Conservation (phyloP, 2,329 filamentous ascomycete genomes). For the Fusarium goolgardi region DNA sequence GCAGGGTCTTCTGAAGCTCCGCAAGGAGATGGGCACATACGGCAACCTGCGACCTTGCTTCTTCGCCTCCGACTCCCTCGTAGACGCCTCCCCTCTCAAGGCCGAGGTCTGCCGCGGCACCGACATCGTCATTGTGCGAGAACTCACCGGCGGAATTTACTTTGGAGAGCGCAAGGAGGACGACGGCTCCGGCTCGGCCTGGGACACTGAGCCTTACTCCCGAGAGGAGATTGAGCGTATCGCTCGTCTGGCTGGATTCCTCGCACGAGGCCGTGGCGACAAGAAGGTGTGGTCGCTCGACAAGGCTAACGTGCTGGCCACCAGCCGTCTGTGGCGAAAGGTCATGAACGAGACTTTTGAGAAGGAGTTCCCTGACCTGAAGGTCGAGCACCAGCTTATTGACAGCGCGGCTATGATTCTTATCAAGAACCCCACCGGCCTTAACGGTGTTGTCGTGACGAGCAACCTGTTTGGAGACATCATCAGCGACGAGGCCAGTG, state of each 20-base stretch:
- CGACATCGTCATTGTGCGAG: slow-evolving; percentile 92
- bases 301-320: slow-evolving; percentile 97
- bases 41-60: slow-evolving; percentile 96
- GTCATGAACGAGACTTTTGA: slow-evolving; percentile 86
- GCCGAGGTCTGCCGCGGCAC: slow-evolving; percentile 85
- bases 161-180: slow-evolving; percentile 84
- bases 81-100: slow-evolving; percentile 88
- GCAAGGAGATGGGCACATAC: slow-evolving; percentile 93
- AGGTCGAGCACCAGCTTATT: slow-evolving; percentile 89
- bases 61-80: slow-evolving; percentile 88
- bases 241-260: slow-evolving; percentile 80
- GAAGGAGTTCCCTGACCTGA: slow-evolving; percentile 88
- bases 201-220: slow-evolving; percentile 90
- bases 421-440: slow-evolving; percentile 88
- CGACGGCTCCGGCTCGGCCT: slow-evolving; percentile 77
- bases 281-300: slow-evolving; percentile 85
- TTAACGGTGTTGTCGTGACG: slow-evolving; percentile 93
- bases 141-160: slow-evolving; percentile 93
- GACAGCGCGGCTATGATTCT: slow-evolving; percentile 98
- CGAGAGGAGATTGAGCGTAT: slow-evolving; percentile 89
- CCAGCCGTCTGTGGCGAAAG: slow-evolving; percentile 88
- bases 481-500: slow-evolving; percentile 92
- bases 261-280: slow-evolving; percentile 79
- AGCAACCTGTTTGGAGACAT: slow-evolving; percentile 98
- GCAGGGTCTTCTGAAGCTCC: slow-evolving; percentile 88